Base-by-base conservation (phyloP, 1,284 basidiomycete species). In the Malassezia nana region DNA sequence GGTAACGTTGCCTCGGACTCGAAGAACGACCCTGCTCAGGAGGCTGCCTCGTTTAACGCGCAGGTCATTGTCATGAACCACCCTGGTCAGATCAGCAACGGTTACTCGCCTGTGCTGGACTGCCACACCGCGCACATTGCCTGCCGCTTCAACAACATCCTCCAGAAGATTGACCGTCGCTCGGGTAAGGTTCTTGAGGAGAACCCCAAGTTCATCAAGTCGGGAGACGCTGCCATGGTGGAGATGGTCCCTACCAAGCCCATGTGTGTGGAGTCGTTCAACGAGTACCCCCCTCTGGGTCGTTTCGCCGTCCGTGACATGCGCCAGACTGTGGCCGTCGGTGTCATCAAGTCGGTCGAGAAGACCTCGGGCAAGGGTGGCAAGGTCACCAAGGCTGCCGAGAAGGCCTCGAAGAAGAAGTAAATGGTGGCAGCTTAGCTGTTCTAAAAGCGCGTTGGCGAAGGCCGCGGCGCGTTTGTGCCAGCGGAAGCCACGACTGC, bases 31-130 rank as follows among this genome's bases (percentile, higher is more conserved):
- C 94, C 92, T 74, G 89, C 94, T 66, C 91, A 89, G 84, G 92
- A 96, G 81, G 89, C 94, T 69, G 89, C 89, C 64, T 95, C 91
- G 59, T 98, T 99, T 89, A 92, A 86, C 78, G 92, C 92, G 66
- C 92, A 99, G 83, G 94, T 99, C 81, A 98, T 98, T 77, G 89
- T 99, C 77, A 87, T 99, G 78, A 98, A 98, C 84, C 94, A 99
- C 85, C 94, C 94, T 61, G 94, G 94, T 82, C 94, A 99, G 79
- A 96, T 99, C 76, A 87, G 89, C 79, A 88, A 88, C 72, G 89
- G 89, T 68, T 92, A 94, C 78, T 89, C 92, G 51, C 92, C 92
- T 58, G 92, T 99, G 60, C 85, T 99, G 70, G 92, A 99, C 81
- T 99, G 92, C 81, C 92, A 99, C 85, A 98, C 92, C 65, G 90